Evolutionary conservation across 169 alveolate species (phyloP).

Genomic region (Cryptosporidium viatorum): DNA sequence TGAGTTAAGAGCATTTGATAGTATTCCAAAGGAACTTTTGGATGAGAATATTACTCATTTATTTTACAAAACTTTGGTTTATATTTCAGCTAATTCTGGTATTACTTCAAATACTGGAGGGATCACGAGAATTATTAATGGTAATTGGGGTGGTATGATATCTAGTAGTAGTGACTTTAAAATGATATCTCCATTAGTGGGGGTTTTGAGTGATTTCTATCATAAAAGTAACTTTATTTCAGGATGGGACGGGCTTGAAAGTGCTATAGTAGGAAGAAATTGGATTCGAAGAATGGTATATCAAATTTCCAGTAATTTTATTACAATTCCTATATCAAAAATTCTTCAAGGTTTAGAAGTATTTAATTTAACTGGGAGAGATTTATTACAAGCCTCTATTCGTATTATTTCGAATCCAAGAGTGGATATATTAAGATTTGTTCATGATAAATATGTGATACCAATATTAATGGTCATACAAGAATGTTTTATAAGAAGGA

Average conservation of each 20-base stretch:
- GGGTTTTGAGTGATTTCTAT: neutral
- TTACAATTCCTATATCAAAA: slow-evolving; percentile 24
- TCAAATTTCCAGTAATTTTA: slow-evolving; percentile 28
- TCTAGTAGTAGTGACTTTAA: neutral
- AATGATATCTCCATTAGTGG: slow-evolving; percentile 1
- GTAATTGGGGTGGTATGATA: neutral
- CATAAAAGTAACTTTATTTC: neutral
- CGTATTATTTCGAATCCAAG: slow-evolving; percentile 35
- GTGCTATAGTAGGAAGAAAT: neutral
- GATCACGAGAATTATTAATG: neutral
- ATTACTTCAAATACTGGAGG: neutral
- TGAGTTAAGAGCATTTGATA: slow-evolving; percentile 66
- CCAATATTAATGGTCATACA: slow-evolving; percentile 34
- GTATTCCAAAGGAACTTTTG: slow-evolving; percentile 38
- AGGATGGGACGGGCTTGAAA: neutral
- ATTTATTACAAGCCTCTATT: slow-evolving; percentile 51
- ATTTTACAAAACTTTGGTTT: slow-evolving; percentile 41
- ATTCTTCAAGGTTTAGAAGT: slow-evolving; percentile 58
- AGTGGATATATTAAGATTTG: slow-evolving; percentile 46
- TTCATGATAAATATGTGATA: slow-evolving; percentile 28
- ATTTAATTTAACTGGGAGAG: slow-evolving; percentile 37
- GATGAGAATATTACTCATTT: slow-evolving; percentile 35
- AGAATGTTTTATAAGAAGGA: slow-evolving; percentile 7
- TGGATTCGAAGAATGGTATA: neutral
- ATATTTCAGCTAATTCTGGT: slow-evolving; percentile 1